These are phyloP conservation scores for Diacronema lutheri DNA, from an alignment of 78 protist species.

Conservation along the genomic window DNA sequence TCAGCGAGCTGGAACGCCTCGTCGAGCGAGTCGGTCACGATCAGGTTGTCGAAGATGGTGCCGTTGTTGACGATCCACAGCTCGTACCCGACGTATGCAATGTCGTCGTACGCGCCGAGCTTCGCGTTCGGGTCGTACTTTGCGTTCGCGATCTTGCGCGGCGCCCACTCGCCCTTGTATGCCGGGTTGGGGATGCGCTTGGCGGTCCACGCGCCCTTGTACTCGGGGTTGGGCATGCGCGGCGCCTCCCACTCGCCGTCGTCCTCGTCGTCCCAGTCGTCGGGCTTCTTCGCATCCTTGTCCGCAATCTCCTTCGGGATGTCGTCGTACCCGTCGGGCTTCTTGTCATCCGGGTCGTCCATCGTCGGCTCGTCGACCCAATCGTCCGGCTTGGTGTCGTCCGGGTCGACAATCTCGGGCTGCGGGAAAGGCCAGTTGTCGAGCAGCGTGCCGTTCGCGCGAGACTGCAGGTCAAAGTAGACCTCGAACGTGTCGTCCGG, in stretches of 20 bases:
- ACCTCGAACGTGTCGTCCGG: slow-evolving; percentile 92
- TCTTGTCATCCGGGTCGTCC: slow-evolving; percentile 81
- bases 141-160: slow-evolving; percentile 51
- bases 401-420: slow-evolving; percentile 79
- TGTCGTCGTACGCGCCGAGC: slow-evolving; percentile 18
- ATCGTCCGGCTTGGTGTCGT: slow-evolving; percentile 70
- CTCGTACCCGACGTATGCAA: slow-evolving; percentile 82
- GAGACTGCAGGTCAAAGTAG: slow-evolving; percentile 64
- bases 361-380: slow-evolving; percentile 88
- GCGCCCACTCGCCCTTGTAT: slow-evolving; percentile 73
- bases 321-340: slow-evolving; percentile 90
- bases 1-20: slow-evolving; percentile 53
- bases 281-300: slow-evolving; percentile 93
- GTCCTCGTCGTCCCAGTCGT: slow-evolving; percentile 97
- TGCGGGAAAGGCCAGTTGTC: slow-evolving; percentile 87
- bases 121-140: slow-evolving; percentile 46
- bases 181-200: slow-evolving; percentile 88
- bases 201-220: slow-evolving; percentile 90
- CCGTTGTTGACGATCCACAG: slow-evolving; percentile 97
- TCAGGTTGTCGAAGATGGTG: slow-evolving; percentile 94
- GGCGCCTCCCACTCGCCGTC: slow-evolving; percentile 99
- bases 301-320: slow-evolving; percentile 82
- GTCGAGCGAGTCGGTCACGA: slow-evolving; percentile 78
- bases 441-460: slow-evolving; percentile 75
- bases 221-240: slow-evolving; percentile 91